Evolutionary conservation across 495 filamentous ascomycete genomes (phyloP), one percentile per base, ranked within the genome.

Genomic region (Penicillium arizonense): DNA sequence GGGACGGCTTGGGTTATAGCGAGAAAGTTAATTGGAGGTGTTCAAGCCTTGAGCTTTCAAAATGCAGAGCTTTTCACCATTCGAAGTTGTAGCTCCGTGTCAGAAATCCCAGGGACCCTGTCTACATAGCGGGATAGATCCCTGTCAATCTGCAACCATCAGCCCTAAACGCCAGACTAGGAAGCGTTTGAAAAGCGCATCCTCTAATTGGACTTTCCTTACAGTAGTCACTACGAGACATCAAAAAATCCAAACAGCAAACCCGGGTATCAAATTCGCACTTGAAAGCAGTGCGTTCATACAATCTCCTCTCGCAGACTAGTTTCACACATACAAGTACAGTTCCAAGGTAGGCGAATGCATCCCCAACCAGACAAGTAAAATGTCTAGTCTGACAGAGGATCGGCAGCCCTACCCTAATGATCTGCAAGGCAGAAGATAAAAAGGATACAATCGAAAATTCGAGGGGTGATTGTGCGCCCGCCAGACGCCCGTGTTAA

Each of bases 221-320:
- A 30, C 28, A 9, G 28, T 2, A 18, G 18, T 7, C 6, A 30
- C 28, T 30, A 30, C 28, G 28, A 30, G 2, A 32, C 30, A 35
- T 20, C n/a, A 8, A 23, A 20, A 20, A 32, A 12, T 30, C 13
- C 39, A 44, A 42, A 42, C 36, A 44, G 52, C 28, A 44, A 53
- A 54, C 28, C 30, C 44, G 58, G 58, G 58, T 61, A 61, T 61
- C 58, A 61, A 61, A 33, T 55, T 61, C 37, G 38, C 55, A 47
- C 50, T 46, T 33, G 48, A 47, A 41, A 30, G 47, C 47, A 43
- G 49, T 43, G 43, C 33, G 20, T 43, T 35, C 38, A 43, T 42
- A 43, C 38, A 43, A 24, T 13, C 23, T 43, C 18, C n/a, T 21
- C 28, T 40, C 23, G 12, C 33, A 37, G 33, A 41, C 26, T 41